Percentiles rank a stretch among this genome's conserved stretches.
phyloP scores from a whole-genome alignment of 169 alveolate species.

The Plasmodium billcollinsi region DNA sequence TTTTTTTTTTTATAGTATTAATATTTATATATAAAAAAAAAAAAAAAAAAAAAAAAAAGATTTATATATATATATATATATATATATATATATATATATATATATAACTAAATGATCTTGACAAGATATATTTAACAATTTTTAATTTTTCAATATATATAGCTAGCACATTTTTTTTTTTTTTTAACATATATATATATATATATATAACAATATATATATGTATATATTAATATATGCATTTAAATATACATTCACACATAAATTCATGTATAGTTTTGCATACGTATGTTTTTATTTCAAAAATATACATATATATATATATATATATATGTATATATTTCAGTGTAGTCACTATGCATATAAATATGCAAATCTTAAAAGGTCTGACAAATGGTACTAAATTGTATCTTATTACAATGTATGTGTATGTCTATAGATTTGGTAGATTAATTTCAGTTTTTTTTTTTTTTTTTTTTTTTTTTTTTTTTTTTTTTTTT shows the following conservation, averaged over 20 bases:
- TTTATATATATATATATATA: not conserved
- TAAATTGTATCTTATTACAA: too few species aligned
- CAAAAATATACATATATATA: not conserved
- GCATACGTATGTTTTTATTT: not conserved
- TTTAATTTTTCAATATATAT: not conserved
- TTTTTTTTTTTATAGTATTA: not conserved
- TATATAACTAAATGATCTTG: slow-evolving; percentile 27
- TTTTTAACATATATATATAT: not conserved
- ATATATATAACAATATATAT: not conserved
- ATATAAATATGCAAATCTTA: too few species aligned
- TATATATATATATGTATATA: too few species aligned
- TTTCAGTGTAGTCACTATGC: too few species aligned
- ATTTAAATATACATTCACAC: too few species aligned
- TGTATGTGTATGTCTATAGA: not conserved
- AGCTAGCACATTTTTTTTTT: not conserved
- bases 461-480: slow-evolving; percentile 1
- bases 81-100: slow-evolving; percentile 1
- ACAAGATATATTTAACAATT: slow-evolving; percentile 22
- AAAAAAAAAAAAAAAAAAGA: not conserved
- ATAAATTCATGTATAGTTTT: not conserved
- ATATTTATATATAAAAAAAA: not conserved
- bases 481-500: not conserved
- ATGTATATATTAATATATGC: too few species aligned
- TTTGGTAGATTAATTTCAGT: not conserved
- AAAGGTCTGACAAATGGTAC: too few species aligned